Base-by-base conservation (phyloP, 2,329 filamentous ascomycete species). In the Hypomyces perniciosus region DNA sequence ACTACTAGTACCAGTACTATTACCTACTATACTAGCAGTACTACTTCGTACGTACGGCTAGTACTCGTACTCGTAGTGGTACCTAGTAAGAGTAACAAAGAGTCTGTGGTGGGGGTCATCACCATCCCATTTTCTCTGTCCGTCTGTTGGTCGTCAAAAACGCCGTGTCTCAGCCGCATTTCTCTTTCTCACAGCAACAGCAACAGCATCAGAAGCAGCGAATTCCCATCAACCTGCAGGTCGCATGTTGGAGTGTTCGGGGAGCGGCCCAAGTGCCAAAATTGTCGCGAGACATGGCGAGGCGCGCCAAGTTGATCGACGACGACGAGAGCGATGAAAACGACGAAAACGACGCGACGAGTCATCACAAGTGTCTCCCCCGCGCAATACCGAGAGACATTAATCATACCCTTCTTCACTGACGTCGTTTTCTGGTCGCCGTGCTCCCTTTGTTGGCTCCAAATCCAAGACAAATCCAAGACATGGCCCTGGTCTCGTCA, bases 101-200 rank as follows among this genome's bases (percentile, higher is more conserved):
- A 20, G 20, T 20, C 20, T 20, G 20, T 3, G 37, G 49, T 26
- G 10, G 49, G 31, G 49, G 31, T 44, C 49, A 20, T 35, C 31
- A 40, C 8, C 33, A 35, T 35, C 44, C 31, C 29, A 38, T 34
- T 29, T 46, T 31, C 35, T 27, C 27, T 7, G 37, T 37, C 12
- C 43, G 30, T 10, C 28, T 46, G 31, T 50, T 45, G 9, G 48
- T 30, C 27, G 33, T 34, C 48, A 50, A 39, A 33, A 35, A 38
- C 29, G n/a, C 38, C 35, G 12, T 38, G 35, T 38, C 35, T 38
- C 35, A 38, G 35, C 35, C 35, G 35, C 35, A 38, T 12, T 38
- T 38, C 12, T 38, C 35, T 38, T 38, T 12, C 35, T n/a, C 35
- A 38, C 35, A 9, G 20, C 35, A 9, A 38, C 35, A 9, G 20